Percentiles rank a stretch among this genome's conserved stretches.
phyloP scores from a whole-genome alignment of 768 basidiomycete species.

The Paxillus involutus region DNA sequence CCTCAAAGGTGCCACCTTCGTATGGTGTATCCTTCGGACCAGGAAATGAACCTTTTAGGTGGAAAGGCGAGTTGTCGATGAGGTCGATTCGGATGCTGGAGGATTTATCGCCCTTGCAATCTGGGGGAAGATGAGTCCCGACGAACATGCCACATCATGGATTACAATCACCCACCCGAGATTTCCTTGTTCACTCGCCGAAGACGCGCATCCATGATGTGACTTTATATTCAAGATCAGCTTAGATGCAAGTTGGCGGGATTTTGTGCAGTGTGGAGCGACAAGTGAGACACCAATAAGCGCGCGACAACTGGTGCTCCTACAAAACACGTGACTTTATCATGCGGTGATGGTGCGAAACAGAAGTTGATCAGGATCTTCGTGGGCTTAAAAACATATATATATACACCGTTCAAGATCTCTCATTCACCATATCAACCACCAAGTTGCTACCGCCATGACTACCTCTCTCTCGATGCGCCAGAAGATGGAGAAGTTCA shows the following conservation, averaged over 20 bases:
- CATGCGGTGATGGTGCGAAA: background rate
- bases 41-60: conserved; percentile 87
- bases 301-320: background rate
- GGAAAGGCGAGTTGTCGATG: conserved; percentile 87
- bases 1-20: conserved; percentile 86
- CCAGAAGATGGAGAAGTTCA: conserved; percentile 71
- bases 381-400: too few relatives aligned
- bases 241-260: background rate
- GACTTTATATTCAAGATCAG: background rate
- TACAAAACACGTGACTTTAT: conserved; percentile 26
- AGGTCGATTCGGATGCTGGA: conserved; percentile 86
- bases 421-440: background rate
- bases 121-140: conserved; percentile 38
- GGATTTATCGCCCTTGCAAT: conserved; percentile 94
- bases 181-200: conserved; percentile 96
- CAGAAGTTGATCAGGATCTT: too few relatives aligned
- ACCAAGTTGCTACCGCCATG: conserved; percentile 6
- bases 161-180: conserved; percentile 49
- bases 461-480: conserved; percentile 53
- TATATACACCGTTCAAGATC: background rate
- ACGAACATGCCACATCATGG: background rate
- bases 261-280: background rate
- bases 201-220: conserved; percentile 78
- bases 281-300: background rate
- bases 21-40: conserved; percentile 95